Base-by-base conservation (phyloP, 2,329 filamentous ascomycete species). In the Apiospora kogelbergensis region DNA sequence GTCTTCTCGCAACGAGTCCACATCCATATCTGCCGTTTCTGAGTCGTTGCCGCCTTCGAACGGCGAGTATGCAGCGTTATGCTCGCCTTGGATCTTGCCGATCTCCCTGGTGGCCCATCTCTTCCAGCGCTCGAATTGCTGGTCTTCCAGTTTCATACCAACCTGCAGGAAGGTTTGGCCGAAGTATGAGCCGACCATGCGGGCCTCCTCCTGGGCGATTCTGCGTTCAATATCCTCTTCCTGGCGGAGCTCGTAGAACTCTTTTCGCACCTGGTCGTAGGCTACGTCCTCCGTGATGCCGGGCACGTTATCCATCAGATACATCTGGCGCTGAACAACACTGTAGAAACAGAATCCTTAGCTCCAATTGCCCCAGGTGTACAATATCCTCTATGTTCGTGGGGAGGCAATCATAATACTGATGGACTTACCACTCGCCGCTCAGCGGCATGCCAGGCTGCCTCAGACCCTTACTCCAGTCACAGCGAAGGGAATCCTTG, bases 251-350 rank as follows among this genome's bases (percentile, higher is more conserved):
- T 87, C 84, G 83, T 99, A 99, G 82, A 98, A 97, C 80, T 99
- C 95, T 73, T 91, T 91, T 70, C 96, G 92, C 9, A 93, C 94
- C 68, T 85, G 83, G 81, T 98, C 95, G 83, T 99, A 99, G 41
- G 96, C 94, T 73, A 88, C 80, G 48, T 86, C 84, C 78, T 88
- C 88, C 65, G 84, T 86, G 78, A 93, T 86, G 67, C 84, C 83
- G 13, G 80, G 81, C 10, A 85, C 76, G 72, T 89, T 89, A 67
- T 92, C 81, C 84, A 97, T 93, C 70, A 98, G 86, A 88, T 91
- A 97, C 70, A 96, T 79, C 79, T 98, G 95, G 71, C 95, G 90
- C 81, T 98, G 95, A 10, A 98, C 90, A 70, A 98, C 96, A 80
- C 95, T 98, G 76, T 69, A 40, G 20, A 64, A 37, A 57, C 26